Evolutionary conservation across 306 rosid genomes (phyloP).

Genomic region (Cucumis cinereus): DNA sequence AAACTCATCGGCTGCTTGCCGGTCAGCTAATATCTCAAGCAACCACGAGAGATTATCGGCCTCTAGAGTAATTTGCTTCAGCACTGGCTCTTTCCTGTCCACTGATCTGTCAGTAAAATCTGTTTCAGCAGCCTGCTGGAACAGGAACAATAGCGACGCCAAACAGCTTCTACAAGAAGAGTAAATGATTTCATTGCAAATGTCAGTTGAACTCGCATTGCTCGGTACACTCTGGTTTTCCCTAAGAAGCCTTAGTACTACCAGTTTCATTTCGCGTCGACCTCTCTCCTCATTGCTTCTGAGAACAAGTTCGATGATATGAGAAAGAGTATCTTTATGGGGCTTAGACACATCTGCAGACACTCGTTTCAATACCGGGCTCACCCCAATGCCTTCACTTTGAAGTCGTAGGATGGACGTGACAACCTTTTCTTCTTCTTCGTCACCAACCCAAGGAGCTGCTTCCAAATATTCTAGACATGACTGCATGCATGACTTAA

Average conservation of each 20-base stretch:
- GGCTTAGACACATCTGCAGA: slow-evolving; percentile 51
- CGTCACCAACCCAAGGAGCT: slow-evolving; percentile 92
- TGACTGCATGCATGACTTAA: slow-evolving; percentile 62
- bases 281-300: slow-evolving; percentile 80
- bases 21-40: slow-evolving; percentile 70
- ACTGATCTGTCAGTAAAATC: slow-evolving; percentile 12
- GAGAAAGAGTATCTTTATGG: slow-evolving; percentile 57
- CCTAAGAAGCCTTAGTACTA: slow-evolving; percentile 72
- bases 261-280: slow-evolving; percentile 80
- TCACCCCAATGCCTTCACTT: slow-evolving; percentile 55
- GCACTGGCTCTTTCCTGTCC: slow-evolving; percentile 35
- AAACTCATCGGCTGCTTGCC: slow-evolving; percentile 78
- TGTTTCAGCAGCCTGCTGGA: slow-evolving; percentile 54
- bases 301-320: slow-evolving; percentile 71
- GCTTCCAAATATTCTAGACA: slow-evolving; percentile 92
- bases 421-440: slow-evolving; percentile 84
- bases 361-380: slow-evolving; percentile 76
- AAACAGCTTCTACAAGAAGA: slow-evolving; percentile 53
- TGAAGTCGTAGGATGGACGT: slow-evolving; percentile 61
- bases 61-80: slow-evolving; percentile 57
- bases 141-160: slow-evolving; percentile 39
- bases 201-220: slow-evolving; percentile 31
- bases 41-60: slow-evolving; percentile 83
- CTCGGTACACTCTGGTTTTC: slow-evolving; percentile 49
- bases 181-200: slow-evolving; percentile 46